Evolutionary conservation across 345 rosid species (phyloP).

Genomic region (Eutrema yunnanense): DNA sequence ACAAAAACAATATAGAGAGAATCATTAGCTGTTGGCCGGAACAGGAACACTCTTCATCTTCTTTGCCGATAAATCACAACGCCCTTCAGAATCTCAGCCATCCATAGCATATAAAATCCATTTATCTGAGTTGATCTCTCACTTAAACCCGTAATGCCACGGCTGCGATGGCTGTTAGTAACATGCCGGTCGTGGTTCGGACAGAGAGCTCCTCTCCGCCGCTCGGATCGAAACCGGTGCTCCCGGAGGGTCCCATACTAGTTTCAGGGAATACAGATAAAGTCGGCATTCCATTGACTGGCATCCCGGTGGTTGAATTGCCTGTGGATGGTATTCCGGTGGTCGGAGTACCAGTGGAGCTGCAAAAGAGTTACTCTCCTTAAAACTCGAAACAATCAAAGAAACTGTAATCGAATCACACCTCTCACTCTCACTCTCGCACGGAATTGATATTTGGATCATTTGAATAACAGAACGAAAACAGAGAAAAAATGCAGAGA

Average conservation of each 20-base stretch:
- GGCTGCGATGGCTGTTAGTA: not conserved
- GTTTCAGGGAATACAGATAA: conserved; percentile 24
- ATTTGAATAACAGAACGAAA: no score
- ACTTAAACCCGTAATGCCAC: conserved; percentile 16
- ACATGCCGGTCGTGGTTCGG: not conserved
- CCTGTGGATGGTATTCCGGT: not conserved
- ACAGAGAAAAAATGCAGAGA: no score
- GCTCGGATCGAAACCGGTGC: conserved; percentile 25
- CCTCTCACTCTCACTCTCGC: no score
- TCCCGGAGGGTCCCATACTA: conserved; percentile 27
- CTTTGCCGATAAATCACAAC: no score
- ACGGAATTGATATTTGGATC: no score
- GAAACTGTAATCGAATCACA: no score
- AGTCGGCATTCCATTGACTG: not conserved
- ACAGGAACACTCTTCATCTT: no score
- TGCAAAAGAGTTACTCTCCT: not conserved
- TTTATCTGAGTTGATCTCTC: not conserved
- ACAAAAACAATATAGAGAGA: no score
- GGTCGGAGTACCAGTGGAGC: not conserved
- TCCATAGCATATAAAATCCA: not conserved
- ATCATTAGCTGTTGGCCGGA: no score
- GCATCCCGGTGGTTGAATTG: not conserved
- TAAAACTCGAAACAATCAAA: no score
- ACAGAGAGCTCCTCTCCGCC: conserved; percentile 17
- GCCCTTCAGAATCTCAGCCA: not conserved